Evolutionary conservation across 495 filamentous ascomycete genomes (phyloP).

Genomic region (Podospora fimiseda): DNA sequence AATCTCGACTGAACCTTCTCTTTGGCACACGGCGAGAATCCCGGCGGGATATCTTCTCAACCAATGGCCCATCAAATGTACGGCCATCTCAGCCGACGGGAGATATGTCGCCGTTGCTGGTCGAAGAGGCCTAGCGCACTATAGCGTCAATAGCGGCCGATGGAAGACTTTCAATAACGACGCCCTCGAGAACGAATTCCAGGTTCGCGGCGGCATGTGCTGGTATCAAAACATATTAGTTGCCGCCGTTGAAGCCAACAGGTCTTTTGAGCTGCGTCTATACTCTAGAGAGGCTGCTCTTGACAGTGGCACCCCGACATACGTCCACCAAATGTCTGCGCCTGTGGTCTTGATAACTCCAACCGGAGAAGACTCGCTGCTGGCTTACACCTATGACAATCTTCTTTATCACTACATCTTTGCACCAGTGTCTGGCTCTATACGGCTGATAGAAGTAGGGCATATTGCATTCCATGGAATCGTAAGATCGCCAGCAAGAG

Average conservation of each 20-base stretch:
- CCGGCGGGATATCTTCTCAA: constrained; percentile 76
- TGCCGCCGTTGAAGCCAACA: constrained; percentile 81
- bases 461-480: constrained; percentile 97
- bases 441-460: constrained; percentile 83
- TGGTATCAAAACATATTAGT: constrained; percentile 97
- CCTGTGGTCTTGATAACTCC: constrained; percentile 80
- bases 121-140: constrained; percentile 87
- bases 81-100: constrained; percentile 82
- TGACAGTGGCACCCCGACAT: constrained; percentile 63
- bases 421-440: constrained; percentile 54
- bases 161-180: constrained; percentile 92
- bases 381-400: constrained; percentile 97
- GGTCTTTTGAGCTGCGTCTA: constrained; percentile 79
- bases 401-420: constrained; percentile 93
- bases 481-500: constrained; percentile 84
- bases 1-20: constrained; percentile 82
- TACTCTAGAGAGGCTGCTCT: constrained; percentile 83
- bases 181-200: constrained; percentile 78
- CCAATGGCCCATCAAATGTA: constrained; percentile 87
- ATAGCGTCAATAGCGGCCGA: constrained; percentile 86
- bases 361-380: constrained; percentile 86
- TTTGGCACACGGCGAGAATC: constrained; percentile 90
- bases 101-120: constrained; percentile 93
- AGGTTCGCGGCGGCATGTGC: constrained; percentile 92
- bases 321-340: constrained; percentile 69